phyloP scores from a whole-genome alignment of 768 basidiomycete genomes.

The Tephrocybe sp. region DNA sequence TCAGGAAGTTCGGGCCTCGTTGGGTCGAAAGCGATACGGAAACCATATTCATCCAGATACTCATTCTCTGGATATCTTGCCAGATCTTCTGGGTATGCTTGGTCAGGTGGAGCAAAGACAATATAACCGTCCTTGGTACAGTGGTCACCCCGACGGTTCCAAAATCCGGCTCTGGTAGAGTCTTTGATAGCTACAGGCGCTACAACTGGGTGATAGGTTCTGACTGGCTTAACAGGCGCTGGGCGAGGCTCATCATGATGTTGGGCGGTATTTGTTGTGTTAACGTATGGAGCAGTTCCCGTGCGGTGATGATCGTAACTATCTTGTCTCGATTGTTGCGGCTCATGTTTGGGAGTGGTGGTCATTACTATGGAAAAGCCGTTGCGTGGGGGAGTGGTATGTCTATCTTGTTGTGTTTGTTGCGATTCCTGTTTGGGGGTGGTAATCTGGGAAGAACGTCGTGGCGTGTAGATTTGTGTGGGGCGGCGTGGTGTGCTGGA shows the following conservation, averaged over 20 bases:
- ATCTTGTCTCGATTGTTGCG: no score
- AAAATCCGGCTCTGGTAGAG: slow-evolving; percentile 38
- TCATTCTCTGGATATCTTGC: slow-evolving; percentile 52
- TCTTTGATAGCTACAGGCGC: slow-evolving; percentile 23
- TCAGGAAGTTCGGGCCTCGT: slow-evolving; percentile 57
- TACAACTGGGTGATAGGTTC: slow-evolving; percentile 5
- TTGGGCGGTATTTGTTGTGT: neutral
- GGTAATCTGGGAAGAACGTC: neutral
- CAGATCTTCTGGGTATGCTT: slow-evolving; percentile 61
- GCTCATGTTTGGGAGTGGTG: no score
- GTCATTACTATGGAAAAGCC: no score
- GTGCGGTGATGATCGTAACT: no score
- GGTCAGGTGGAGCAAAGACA: slow-evolving; percentile 60
- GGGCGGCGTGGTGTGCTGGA: slow-evolving; percentile 2
- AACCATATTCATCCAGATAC: slow-evolving; percentile 54
- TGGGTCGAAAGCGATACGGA: slow-evolving; percentile 36
- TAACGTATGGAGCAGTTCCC: neutral
- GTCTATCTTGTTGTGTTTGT: no score
- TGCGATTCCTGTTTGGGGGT: no score
- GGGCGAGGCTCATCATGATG: slow-evolving; percentile 14
- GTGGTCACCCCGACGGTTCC: slow-evolving; percentile 78
- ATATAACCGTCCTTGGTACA: slow-evolving; percentile 52
- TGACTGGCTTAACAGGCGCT: slow-evolving; percentile 8
- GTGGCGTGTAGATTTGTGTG: slow-evolving; percentile 11
- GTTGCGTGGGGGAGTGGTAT: no score